phyloP scores from a whole-genome alignment of 345 rosid genomes.

The Sisymbrium altissimum region DNA sequence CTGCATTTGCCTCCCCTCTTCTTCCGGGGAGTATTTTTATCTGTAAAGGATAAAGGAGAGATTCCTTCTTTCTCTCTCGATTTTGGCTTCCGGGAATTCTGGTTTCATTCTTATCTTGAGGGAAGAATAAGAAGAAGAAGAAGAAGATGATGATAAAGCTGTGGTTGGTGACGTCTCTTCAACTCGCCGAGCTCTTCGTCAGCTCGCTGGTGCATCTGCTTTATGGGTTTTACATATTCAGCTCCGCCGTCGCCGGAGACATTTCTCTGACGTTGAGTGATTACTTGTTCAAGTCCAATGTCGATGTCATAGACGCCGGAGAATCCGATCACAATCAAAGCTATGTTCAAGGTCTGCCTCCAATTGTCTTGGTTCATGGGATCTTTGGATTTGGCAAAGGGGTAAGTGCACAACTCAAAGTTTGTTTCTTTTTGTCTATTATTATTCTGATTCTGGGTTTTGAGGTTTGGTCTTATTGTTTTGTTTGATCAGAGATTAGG shows the following conservation, averaged over 20 bases:
- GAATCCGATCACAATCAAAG: conserved; percentile 16
- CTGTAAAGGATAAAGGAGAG: background rate
- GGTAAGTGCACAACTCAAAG: conserved; percentile 34
- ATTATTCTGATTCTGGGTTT: background rate
- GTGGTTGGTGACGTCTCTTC: conserved; percentile 62
- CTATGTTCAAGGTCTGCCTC: conserved; percentile 54
- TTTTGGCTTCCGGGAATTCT: background rate
- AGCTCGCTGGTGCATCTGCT: conserved; percentile 76
- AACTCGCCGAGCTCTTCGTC: conserved; percentile 73
- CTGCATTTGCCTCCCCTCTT: conserved; percentile 21
- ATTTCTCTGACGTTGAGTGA: conserved; percentile 52
- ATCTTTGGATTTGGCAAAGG: conserved; percentile 99
- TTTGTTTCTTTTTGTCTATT: background rate
- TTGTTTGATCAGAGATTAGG: conserved; percentile 59
- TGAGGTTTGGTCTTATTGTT: conserved; percentile 9
- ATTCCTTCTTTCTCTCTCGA: background rate
- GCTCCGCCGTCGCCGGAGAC: conserved; percentile 90
- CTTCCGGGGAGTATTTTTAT: conserved; percentile 17
- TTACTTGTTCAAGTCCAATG: conserved; percentile 51
- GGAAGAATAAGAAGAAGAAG: conserved; percentile 18
- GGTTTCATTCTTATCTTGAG: background rate
- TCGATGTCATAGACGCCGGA: conserved; percentile 34
- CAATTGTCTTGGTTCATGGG: conserved; percentile 94
- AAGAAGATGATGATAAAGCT: conserved; percentile 55
- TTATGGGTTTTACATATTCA: conserved; percentile 80